phyloP scores from a whole-genome alignment of 2,329 filamentous ascomycete genomes.

The Penicillium sclerotiorum region DNA sequence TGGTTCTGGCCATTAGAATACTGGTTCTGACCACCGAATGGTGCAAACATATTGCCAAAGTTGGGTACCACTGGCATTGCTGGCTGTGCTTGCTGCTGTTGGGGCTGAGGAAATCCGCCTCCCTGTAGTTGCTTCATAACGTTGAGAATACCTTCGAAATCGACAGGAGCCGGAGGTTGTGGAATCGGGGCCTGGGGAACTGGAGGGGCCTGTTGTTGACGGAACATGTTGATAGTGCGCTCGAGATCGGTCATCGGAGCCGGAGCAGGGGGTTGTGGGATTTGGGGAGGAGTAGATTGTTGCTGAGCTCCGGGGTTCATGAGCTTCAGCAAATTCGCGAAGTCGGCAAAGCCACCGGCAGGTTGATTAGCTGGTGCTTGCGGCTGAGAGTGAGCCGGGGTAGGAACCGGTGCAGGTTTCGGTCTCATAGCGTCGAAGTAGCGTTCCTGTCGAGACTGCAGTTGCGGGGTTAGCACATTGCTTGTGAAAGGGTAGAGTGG shows the following conservation, averaged over 20 bases:
- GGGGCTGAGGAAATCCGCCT: conserved; percentile 27
- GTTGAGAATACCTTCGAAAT: conserved; percentile 44
- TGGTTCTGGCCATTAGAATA: conserved; percentile 14
- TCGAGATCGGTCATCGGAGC: conserved; percentile 32
- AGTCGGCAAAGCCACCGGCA: conserved; percentile 32
- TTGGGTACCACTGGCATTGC: conserved; percentile 36
- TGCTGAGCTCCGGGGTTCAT: conserved; percentile 41
- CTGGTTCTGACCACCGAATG: conserved; percentile 32
- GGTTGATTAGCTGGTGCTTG: conserved; percentile 23
- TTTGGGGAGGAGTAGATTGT: conserved; percentile 32
- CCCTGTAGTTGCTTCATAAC: conserved; percentile 43
- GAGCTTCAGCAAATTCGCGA: conserved; percentile 45
- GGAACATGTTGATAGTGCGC: conserved; percentile 44
- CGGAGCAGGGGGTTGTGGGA: conserved; percentile 29
- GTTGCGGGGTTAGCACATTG: conserved; percentile 9
- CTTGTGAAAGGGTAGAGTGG: too few species aligned
- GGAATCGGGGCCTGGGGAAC: conserved; percentile 27
- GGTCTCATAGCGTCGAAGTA: conserved; percentile 43
- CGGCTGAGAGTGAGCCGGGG: conserved; percentile 17
- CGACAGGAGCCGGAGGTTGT: conserved; percentile 26
- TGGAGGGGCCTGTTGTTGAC: conserved; percentile 29
- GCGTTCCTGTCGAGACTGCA: conserved; percentile 44
- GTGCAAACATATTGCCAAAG: conserved; percentile 39
- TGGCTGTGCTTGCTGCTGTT: conserved; percentile 29
- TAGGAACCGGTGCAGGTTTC: conserved; percentile 25